Percentiles rank a stretch among this genome's conserved stretches.
phyloP scores from a whole-genome alignment of 2,329 filamentous ascomycete genomes.

The Colletotrichum salicis region DNA sequence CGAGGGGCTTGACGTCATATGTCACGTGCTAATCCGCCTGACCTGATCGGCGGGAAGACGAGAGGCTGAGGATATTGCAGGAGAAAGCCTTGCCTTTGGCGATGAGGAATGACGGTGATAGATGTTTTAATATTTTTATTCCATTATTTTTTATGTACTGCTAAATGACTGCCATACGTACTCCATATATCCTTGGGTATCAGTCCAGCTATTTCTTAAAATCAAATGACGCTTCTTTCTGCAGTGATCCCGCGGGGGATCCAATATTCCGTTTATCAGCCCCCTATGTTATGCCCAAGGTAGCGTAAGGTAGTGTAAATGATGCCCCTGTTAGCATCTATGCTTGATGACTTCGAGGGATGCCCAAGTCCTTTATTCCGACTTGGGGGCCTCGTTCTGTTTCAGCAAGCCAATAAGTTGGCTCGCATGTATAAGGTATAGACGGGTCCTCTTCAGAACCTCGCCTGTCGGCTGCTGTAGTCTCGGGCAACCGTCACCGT shows the following conservation, averaged over 20 bases:
- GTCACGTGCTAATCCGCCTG: slow-evolving; percentile 27
- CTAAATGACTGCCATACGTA: not conserved
- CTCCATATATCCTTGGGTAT: slow-evolving; percentile 21
- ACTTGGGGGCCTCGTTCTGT: too few species aligned
- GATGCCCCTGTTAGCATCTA: not conserved
- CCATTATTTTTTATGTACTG: not conserved
- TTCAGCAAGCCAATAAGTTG: not conserved
- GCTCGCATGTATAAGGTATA: not conserved
- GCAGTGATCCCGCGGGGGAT: not conserved
- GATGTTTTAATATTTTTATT: not conserved
- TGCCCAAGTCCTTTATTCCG: too few species aligned
- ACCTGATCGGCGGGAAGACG: slow-evolving; percentile 4
- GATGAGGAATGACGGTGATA: too few species aligned
- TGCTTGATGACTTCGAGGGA: not conserved
- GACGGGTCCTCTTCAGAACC: slow-evolving; percentile 10
- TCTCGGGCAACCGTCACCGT: slow-evolving; percentile 33
- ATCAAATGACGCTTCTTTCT: not conserved
- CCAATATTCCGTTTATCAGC: not conserved
- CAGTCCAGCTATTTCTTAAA: not conserved
- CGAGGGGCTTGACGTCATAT: slow-evolving; percentile 33
- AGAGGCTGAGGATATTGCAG: too few species aligned
- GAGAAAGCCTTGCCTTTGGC: too few species aligned
- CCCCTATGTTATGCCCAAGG: not conserved
- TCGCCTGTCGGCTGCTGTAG: slow-evolving; percentile 33
- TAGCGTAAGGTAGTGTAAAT: too few species aligned